phyloP scores from a whole-genome alignment of 441 rosid genomes.

The Euphorbia schlechtendalii region DNA sequence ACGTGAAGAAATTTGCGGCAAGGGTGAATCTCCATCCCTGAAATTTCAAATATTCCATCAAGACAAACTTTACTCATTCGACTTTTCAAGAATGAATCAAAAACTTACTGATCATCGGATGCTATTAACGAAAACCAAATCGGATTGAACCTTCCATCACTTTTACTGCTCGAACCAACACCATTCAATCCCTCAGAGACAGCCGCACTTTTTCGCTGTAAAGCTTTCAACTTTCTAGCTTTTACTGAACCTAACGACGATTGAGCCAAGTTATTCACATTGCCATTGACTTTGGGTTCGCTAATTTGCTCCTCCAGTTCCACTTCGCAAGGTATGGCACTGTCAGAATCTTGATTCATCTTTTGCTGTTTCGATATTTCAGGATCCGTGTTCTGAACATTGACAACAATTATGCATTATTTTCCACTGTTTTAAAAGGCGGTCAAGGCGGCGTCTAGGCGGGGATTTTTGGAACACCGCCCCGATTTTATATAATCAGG shows the following conservation, averaged over 20 bases:
- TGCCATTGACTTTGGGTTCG: constrained; percentile 25
- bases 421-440: too few species aligned
- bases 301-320: constrained; percentile 38
- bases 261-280: constrained; percentile 25
- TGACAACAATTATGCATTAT: constrained; percentile 8
- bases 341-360: constrained; percentile 18
- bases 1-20: constrained; percentile 59
- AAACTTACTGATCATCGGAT: constrained; percentile 48
- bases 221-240: constrained; percentile 33
- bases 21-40: constrained; percentile 48
- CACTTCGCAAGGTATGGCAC: constrained; percentile 29
- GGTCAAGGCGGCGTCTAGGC: too few species aligned
- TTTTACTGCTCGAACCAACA: constrained; percentile 31
- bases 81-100: constrained; percentile 8
- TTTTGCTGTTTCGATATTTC: constrained; percentile 19
- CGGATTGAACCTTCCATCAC: constrained; percentile 35
- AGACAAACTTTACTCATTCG: background rate
- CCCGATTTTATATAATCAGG: too few species aligned
- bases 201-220: constrained; percentile 26
- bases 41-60: too few species aligned
- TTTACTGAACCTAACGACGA: constrained; percentile 33
- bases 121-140: constrained; percentile 65
- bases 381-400: constrained; percentile 23
- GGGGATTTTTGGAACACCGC: too few species aligned
- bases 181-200: constrained; percentile 24